Evolutionary conservation across 352 stramenopile species (phyloP), one percentile per base, ranked within the genome.

Genomic region (Halophytophthora polymorphica): DNA sequence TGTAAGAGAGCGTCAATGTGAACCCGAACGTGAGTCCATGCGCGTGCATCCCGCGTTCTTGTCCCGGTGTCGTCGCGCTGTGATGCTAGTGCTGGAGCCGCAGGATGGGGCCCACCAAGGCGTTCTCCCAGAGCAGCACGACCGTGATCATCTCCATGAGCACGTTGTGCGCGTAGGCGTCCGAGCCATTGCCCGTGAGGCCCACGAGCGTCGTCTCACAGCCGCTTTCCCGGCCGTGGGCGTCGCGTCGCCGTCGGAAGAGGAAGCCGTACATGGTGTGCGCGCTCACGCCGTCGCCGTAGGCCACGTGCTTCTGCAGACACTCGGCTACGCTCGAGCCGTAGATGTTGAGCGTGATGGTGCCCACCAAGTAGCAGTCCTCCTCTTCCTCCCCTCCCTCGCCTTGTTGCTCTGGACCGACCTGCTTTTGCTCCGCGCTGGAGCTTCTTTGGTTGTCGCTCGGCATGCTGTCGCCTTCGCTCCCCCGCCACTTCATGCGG

Each of bases 61-160:
- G 25, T 31, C 25, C 25, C 8, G 25, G 8, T 8, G 25, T 8
- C 25, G 8, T 4, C 25, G 25, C 4, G 25, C n/a, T 31, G 25
- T 31, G 25, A 4, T 31, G 25, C 8, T 31, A 31, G 25, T 31
- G 4, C 19, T 23, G 6, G 37, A 68, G 48, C n/a, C 42, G 39
- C 11, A 49, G 46, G 29, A 68, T 64, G 7, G 49, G 48, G 0
- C 41, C 54, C 1, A 68, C 59, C 19, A 60, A 49, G 21, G 54
- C 44, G 39, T 62, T 58, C 36, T 72, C 64, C 64, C 64, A 72
- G 11, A 67, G 55, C 52, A 72, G 47, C 50, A 46, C 57, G 29
- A 64, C 52, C 21, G 59, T 60, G 53, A 72, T 31, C 45, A 72
- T 67, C 40, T 72, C 64, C 53, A 72, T 65, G 53, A 69, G 53